Conservation (phyloP, 305 asterid species). For the Fraxinus ornus region DNA sequence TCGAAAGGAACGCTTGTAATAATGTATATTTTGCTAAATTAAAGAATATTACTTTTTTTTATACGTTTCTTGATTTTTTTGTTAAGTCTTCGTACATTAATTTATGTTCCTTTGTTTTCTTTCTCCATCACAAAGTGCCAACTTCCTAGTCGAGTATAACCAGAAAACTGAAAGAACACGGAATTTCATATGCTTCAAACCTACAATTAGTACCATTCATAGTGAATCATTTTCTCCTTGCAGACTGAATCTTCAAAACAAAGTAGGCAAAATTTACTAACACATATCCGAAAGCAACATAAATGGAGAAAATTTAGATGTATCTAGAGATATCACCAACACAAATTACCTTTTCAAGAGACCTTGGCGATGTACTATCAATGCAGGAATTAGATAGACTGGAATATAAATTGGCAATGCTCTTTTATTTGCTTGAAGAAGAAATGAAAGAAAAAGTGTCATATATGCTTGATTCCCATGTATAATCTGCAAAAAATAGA, state of each 20-base stretch:
- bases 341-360: constrained; percentile 64
- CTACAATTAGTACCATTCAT: neutral
- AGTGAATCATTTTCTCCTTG: neutral
- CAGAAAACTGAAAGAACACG: constrained; percentile 7
- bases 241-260: neutral
- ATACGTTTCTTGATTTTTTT: too few relatives aligned
- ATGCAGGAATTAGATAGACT: constrained; percentile 86
- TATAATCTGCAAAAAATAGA: constrained; percentile 58
- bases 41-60: too few relatives aligned
- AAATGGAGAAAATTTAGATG: neutral
- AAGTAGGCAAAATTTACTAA: neutral
- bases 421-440: constrained; percentile 82
- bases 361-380: constrained; percentile 91
- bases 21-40: too few relatives aligned
- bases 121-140: too few relatives aligned
- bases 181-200: neutral
- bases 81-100: too few relatives aligned
- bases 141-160: neutral
- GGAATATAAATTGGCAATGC: constrained; percentile 95
- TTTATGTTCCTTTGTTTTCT: too few relatives aligned
- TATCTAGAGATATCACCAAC: constrained; percentile 15
- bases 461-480: constrained; percentile 82
- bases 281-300: constrained; percentile 5
- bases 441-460: constrained; percentile 73
- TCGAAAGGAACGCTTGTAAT: too few relatives aligned